Evolutionary conservation across 768 basidiomycete genomes (phyloP).

Genomic region (Kwoniella bestiolae): DNA sequence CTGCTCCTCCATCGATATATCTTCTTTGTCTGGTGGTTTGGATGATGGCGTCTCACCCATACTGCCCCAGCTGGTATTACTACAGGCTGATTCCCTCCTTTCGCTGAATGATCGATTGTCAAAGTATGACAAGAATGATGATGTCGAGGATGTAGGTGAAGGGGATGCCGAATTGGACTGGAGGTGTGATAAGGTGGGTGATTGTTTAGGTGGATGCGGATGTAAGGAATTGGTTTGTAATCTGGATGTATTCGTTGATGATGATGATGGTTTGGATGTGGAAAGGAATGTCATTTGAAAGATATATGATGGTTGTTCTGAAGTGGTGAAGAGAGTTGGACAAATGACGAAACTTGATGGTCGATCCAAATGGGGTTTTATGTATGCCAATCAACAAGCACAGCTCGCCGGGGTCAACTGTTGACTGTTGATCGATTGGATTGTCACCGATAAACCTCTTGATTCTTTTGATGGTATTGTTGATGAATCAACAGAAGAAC

Average conservation of each 20-base stretch:
- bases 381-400: not conserved
- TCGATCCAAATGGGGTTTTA: not conserved
- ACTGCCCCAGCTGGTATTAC: constrained; percentile 28
- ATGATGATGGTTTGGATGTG: not conserved
- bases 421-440: not conserved
- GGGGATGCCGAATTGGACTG: constrained; percentile 12
- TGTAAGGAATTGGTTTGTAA: not conserved
- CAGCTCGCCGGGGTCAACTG: not conserved
- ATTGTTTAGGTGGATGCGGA: constrained; percentile 10
- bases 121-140: constrained; percentile 20
- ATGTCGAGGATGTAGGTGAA: constrained; percentile 24
- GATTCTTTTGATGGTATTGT: not conserved
- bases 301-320: not conserved
- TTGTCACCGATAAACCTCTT: not conserved
- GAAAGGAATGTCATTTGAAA: constrained; percentile 10
- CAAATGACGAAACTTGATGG: constrained; percentile 5
- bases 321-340: not conserved
- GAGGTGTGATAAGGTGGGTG: constrained; percentile 6
- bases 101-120: constrained; percentile 11
- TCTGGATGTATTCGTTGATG: not conserved
- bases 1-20: constrained; percentile 19
- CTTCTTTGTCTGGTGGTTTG: constrained; percentile 1
- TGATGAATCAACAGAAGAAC: not conserved
- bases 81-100: constrained; percentile 18
- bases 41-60: constrained; percentile 15